phyloP scores from a whole-genome alignment of 202 grass and related monocot genomes.

The Cymbopogon flexuosus region DNA sequence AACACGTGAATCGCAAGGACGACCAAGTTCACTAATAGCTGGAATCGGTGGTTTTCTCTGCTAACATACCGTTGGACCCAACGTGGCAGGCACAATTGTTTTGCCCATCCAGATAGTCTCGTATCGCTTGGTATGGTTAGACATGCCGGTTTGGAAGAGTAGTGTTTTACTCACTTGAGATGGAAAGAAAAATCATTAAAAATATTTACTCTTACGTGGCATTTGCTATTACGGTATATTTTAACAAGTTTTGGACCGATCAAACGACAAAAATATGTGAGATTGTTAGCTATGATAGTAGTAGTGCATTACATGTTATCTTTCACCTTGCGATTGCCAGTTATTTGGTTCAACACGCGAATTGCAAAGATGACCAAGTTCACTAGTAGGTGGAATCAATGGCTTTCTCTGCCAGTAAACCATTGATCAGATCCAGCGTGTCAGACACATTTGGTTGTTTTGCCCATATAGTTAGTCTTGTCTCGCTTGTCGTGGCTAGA shows the following conservation, averaged over 20 bases:
- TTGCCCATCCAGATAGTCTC: neutral
- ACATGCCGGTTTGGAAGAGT: neutral
- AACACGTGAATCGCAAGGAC: too few species aligned
- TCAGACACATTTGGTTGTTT: neutral
- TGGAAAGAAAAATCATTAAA: neutral
- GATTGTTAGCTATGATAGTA: neutral
- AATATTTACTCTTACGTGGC: neutral
- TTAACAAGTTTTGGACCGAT: neutral
- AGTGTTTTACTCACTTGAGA: neutral
- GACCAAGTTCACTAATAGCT: too few species aligned
- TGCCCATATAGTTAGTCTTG: too few species aligned
- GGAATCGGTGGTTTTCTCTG: too few species aligned
- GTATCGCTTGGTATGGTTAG: neutral
- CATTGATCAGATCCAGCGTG: neutral
- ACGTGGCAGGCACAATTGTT: neutral
- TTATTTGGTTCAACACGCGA: neutral
- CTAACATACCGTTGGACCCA: too few species aligned
- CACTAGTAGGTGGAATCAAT: too few species aligned
- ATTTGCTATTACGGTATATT: neutral
- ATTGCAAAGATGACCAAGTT: too few species aligned
- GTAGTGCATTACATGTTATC: neutral
- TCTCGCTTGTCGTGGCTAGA: too few species aligned
- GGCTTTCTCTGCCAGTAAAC: too few species aligned
- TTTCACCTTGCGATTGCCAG: neutral
- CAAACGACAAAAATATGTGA: neutral